These are phyloP conservation scores for Phytophthora megakarya DNA, from an alignment of 352 stramenopile species.

Conservation along the genomic window DNA sequence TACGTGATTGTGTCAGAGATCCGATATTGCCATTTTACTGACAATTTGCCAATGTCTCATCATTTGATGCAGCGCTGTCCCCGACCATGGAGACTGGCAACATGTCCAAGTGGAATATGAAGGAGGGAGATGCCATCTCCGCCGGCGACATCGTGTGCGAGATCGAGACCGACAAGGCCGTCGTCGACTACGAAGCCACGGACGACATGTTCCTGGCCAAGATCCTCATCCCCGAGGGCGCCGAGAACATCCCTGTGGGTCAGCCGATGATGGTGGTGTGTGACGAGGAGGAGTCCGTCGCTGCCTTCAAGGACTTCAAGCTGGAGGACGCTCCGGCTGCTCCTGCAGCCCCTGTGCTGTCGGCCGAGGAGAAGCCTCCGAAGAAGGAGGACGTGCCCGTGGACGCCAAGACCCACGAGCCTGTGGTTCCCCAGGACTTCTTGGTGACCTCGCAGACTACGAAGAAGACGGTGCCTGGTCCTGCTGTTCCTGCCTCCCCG, in stretches of 20 bases:
- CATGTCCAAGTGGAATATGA: slow-evolving; percentile 94
- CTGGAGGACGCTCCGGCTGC: slow-evolving; percentile 51
- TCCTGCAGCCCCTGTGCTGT: slow-evolving; percentile 43
- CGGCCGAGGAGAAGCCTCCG: slow-evolving; percentile 62
- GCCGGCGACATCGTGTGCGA: slow-evolving; percentile 96
- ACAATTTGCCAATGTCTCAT: slow-evolving; percentile 7
- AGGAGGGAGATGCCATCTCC: slow-evolving; percentile 92
- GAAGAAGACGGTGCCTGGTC: slow-evolving; percentile 51
- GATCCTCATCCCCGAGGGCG: slow-evolving; percentile 93
- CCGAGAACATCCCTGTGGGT: slow-evolving; percentile 91
- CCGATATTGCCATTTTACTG: neutral
- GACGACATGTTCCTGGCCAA: slow-evolving; percentile 97
- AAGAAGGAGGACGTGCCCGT: slow-evolving; percentile 74
- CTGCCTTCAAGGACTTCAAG: slow-evolving; percentile 79
- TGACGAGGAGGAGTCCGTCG: slow-evolving; percentile 85
- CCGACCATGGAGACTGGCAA: slow-evolving; percentile 98
- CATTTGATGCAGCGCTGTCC: slow-evolving; percentile 81
- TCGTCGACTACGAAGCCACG: slow-evolving; percentile 98
- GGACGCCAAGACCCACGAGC: slow-evolving; percentile 48
- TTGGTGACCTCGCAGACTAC: slow-evolving; percentile 67
- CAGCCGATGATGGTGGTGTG: slow-evolving; percentile 96
- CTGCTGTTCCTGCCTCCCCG: slow-evolving; percentile 44
- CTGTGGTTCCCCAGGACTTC: slow-evolving; percentile 64
- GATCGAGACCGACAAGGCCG: slow-evolving; percentile 99
- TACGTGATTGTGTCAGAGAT: slow-evolving; percentile 24